Evolutionary conservation across 2,329 filamentous ascomycete genomes (phyloP).

Genomic region (Cyanodermella asteris): DNA sequence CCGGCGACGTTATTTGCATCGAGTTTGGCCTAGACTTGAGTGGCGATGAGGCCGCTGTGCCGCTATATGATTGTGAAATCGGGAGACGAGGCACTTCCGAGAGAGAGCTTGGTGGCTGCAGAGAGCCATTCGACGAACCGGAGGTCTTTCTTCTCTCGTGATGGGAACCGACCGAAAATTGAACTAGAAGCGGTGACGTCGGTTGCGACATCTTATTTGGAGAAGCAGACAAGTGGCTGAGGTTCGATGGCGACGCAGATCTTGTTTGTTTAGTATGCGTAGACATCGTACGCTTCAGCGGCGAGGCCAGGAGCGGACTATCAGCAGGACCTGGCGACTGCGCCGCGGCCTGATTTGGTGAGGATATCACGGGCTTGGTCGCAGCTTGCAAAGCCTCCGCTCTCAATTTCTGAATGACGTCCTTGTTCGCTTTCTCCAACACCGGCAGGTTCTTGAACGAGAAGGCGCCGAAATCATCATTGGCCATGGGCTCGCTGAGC

Average conservation of each 20-base stretch:
- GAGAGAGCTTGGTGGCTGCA: slow-evolving; percentile 49
- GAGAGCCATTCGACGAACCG: slow-evolving; percentile 48
- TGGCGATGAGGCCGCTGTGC: slow-evolving; percentile 32
- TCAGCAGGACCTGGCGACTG: slow-evolving; percentile 32
- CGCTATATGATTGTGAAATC: slow-evolving; percentile 23
- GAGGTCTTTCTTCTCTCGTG: slow-evolving; percentile 80
- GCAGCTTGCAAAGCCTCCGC: slow-evolving; percentile 67
- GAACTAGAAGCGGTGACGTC: slow-evolving; percentile 82
- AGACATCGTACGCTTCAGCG: slow-evolving; percentile 62
- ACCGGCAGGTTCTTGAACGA: slow-evolving; percentile 94
- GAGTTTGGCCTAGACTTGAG: slow-evolving; percentile 22
- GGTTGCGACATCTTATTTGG: slow-evolving; percentile 68
- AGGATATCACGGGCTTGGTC: slow-evolving; percentile 27
- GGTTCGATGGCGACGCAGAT: slow-evolving; percentile 64
- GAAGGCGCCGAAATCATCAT: slow-evolving; percentile 91
- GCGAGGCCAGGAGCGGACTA: slow-evolving; percentile 61
- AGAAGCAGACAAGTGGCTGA: slow-evolving; percentile 63
- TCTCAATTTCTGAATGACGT: slow-evolving; percentile 87
- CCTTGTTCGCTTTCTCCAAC: slow-evolving; percentile 93
- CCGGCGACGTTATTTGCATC: slow-evolving; percentile 9
- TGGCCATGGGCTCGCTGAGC: slow-evolving; percentile 68
- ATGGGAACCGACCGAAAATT: slow-evolving; percentile 71
- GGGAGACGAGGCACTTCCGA: slow-evolving; percentile 48
- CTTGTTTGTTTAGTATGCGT: slow-evolving; percentile 58
- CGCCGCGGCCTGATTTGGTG: slow-evolving; percentile 14